phyloP scores from a whole-genome alignment of 768 basidiomycete genomes.

The Rhizopogon sp. region DNA sequence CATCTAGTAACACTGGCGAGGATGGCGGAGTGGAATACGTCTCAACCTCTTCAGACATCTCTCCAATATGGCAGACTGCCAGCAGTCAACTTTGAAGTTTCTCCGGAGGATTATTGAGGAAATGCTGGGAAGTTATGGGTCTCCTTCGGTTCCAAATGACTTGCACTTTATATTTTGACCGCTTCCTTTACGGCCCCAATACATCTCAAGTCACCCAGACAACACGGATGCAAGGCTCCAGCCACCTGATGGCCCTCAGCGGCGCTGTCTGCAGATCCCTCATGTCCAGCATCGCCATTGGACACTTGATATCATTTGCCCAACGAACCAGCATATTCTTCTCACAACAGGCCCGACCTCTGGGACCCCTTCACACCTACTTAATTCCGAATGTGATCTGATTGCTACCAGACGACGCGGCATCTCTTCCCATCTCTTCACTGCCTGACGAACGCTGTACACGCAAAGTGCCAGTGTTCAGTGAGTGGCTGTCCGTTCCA shows the following conservation, averaged over 20 bases:
- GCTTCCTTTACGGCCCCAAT: conserved; percentile 3
- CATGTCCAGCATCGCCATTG: conserved; percentile 13
- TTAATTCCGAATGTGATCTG: background rate
- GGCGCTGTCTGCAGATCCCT: conserved; percentile 4
- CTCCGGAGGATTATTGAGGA: conserved; percentile 3
- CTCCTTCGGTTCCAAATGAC: conserved; percentile 1
- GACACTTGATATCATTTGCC: conserved; percentile 14
- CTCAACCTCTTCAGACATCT: conserved; percentile 33
- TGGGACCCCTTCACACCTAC: background rate
- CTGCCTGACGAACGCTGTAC: background rate
- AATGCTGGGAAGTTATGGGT: conserved; percentile 6
- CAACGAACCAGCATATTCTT: conserved; percentile 12
- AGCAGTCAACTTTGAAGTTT: conserved; percentile 6
- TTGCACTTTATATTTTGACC: background rate
- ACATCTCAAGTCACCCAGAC: conserved; percentile 17
- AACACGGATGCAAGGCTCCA: conserved; percentile 10
- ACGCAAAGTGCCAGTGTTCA: background rate
- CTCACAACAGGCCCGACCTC: conserved; percentile 14
- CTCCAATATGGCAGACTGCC: conserved; percentile 2
- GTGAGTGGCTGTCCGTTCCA: background rate
- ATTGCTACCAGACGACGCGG: background rate
- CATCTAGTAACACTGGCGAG: conserved; percentile 25
- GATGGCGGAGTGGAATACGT: conserved; percentile 41
- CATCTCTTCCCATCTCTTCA: background rate
- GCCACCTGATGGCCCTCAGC: background rate